Evolutionary conservation across 2,329 filamentous ascomycete species (phyloP), one percentile per base, ranked within the genome.

Genomic region (Fusarium beomiforme): DNA sequence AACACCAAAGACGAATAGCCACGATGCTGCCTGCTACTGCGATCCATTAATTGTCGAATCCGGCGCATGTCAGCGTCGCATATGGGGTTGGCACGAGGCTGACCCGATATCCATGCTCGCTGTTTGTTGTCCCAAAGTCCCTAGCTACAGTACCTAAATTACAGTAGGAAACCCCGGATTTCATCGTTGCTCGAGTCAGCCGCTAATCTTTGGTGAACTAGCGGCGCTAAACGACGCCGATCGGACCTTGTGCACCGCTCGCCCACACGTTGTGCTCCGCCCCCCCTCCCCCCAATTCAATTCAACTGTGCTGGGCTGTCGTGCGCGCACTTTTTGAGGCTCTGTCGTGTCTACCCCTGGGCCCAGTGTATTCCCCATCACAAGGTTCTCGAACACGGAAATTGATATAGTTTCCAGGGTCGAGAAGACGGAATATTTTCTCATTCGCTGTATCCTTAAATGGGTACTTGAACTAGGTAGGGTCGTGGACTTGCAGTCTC

Each of bases 151-250:
- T n/a, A n/a, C n/a, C n/a, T n/a, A 69, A 57, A 56, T 51, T 60
- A 36, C 29, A 29, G n/a, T n/a, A n/a, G 31, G 31, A 26, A 37
- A 53, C 60, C 66, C 54, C 54, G 16, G 65, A 64, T 42, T 62
- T 56, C 36, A 50, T 31, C 43, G 43, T 47, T 54, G 26, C 43
- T 69, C 58, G 65, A 65, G 55, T 69, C 67, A 65, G 64, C 33
- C 49, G 49, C 42, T 51, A 50, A 44, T 51, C 34, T 46, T 49
- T 59, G 39, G 50, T 31, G 61, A 24, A 34, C 14, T 34, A 34
- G 46, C 23, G 44, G 13, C 56, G 57, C 67, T 67, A 70, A 50
- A 41, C 24, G 14, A 26, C 53, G 57, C 49, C 43, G 43, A 63
- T 63, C 67, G 51, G 57, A 67, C 49, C 55, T 63, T 58, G 33